Percentiles rank a stretch among this genome's conserved stretches.
phyloP scores from a whole-genome alignment of 164 flowering plant species.

The Dillenia turbinata region DNA sequence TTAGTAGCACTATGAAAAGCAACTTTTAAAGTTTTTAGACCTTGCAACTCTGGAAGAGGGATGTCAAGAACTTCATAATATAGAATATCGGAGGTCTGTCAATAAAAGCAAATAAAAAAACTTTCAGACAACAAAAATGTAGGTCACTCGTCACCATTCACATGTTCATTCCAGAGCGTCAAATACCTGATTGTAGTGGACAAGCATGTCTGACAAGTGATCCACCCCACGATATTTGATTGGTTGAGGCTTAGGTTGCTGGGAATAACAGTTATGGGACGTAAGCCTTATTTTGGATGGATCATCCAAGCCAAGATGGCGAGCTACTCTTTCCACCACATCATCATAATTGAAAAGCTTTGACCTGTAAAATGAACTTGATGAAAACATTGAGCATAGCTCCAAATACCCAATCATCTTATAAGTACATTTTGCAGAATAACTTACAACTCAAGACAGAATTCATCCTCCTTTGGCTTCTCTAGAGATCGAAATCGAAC shows the following conservation, averaged over 20 bases:
- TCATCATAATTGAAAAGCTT: conserved; percentile 82
- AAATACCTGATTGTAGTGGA: conserved; percentile 86
- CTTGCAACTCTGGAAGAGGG: conserved; percentile 90
- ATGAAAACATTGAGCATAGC: too few relatives aligned
- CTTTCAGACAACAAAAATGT: background rate
- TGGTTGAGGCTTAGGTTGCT: conserved; percentile 94
- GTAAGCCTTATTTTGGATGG: conserved; percentile 92
- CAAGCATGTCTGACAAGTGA: conserved; percentile 82
- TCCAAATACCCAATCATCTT: too few relatives aligned
- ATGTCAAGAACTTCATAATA: conserved; percentile 95
- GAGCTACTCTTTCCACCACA: conserved; percentile 88
- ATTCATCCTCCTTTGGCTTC: conserved; percentile 92
- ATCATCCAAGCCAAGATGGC: conserved; percentile 73
- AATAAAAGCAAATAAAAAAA: conserved; percentile 11
- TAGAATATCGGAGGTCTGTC: conserved; percentile 80
- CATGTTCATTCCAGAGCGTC: too few relatives aligned
- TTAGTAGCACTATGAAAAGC: conserved; percentile 83
- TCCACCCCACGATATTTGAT: conserved; percentile 88
- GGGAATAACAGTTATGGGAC: conserved; percentile 90
- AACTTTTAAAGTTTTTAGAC: conserved; percentile 81
- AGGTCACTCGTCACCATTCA: too few relatives aligned
- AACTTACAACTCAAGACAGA: conserved; percentile 83
- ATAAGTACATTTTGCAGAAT: background rate
- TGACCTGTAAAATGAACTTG: conserved; percentile 43
- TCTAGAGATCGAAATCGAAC: conserved; percentile 88